A percentile compares a stretch with the other conserved stretches of the same genome.
Evolutionary conservation across 2,329 filamentous ascomycete genomes (phyloP).

Genomic region (Colletotrichum simmondsii): DNA sequence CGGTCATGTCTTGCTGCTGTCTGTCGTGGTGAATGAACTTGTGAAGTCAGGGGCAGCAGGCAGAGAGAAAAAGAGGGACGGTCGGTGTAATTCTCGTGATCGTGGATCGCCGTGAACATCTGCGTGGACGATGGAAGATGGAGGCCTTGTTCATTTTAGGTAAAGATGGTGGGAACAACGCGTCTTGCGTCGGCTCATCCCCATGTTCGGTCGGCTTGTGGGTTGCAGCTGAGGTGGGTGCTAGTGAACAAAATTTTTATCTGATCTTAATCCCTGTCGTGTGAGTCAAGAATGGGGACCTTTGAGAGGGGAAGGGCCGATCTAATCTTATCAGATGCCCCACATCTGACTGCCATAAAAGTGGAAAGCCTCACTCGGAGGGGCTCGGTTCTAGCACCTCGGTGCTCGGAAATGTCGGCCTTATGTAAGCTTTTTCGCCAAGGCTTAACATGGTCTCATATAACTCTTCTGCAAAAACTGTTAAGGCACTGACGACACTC

Average conservation of each 20-base stretch:
- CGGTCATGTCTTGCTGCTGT: neutral
- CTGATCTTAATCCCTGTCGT: conserved; percentile 30
- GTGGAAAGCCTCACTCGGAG: conserved; percentile 2
- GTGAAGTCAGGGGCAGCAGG: neutral
- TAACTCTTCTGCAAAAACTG: neutral
- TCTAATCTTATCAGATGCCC: conserved; percentile 36
- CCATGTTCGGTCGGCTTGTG: conserved; percentile 14
- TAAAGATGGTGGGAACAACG: neutral
- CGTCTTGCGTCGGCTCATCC: conserved; percentile 25
- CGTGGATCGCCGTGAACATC: neutral
- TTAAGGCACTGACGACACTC: neutral
- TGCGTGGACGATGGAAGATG: neutral
- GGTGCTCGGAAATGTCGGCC: conserved; percentile 13
- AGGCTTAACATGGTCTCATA: neutral
- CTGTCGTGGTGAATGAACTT: neutral
- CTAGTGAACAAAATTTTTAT: conserved; percentile 13
- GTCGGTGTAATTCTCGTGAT: neutral
- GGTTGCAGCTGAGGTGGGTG: neutral
- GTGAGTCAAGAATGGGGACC: conserved; percentile 30
- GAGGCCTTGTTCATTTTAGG: conserved; percentile 1
- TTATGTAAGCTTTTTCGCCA: conserved; percentile 8
- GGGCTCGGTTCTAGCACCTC: conserved; percentile 17
- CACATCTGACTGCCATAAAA: neutral
- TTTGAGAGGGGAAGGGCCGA: conserved; percentile 25
- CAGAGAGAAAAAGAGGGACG: neutral